Evolutionary conservation across 139 green algal genomes (phyloP), one percentile per base, ranked within the genome.

Genomic region (Volvox reticuliferus): DNA sequence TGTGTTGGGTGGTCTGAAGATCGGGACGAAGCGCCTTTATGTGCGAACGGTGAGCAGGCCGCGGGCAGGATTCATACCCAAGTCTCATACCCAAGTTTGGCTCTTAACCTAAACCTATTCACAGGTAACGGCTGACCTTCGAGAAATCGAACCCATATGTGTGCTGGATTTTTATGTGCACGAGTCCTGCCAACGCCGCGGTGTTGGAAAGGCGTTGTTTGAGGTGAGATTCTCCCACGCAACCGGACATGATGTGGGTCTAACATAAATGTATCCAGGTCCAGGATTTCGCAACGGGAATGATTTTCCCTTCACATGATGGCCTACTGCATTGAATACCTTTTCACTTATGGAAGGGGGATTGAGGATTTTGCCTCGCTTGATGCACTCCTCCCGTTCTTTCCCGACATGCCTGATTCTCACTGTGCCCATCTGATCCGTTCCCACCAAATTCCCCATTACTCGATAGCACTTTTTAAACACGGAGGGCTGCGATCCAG

Each of bases 91-190:
- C 67, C 67, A 32, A n/a, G n/a, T n/a, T 79, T 32, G 16, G 73
- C 32, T 44, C 37, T 32, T 35, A 32, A 22, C 73, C 26, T 79
- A 79, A 75, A 55, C 44, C 44, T 14, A 26, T 36, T 30, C 30
- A 82, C 90, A 93, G 91, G 83, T 89, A 14, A 86, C 89, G 0
- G 92, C 91, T 0, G 71, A 89, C 5, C 91, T 96, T 26, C 82
- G 44, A 2, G 94, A 98, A 92, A 91, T 96, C 18, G 84, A 96
- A 77, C 95, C 96, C 14, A 61, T 93, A 26, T 97, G 95, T 88
- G 94, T 98, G 24, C 88, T 98, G 82, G 97, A 98, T 88, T 98
- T 98, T 67, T 98, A 97, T 88, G 96, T 98, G 32, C 95, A 97
- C 89, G 95, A 98, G 91, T 92, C 77, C n/a, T 95, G 80, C 32